Conservation (phyloP, 1,284 basidiomycete species). For the Ganoderma meredithae region DNA sequence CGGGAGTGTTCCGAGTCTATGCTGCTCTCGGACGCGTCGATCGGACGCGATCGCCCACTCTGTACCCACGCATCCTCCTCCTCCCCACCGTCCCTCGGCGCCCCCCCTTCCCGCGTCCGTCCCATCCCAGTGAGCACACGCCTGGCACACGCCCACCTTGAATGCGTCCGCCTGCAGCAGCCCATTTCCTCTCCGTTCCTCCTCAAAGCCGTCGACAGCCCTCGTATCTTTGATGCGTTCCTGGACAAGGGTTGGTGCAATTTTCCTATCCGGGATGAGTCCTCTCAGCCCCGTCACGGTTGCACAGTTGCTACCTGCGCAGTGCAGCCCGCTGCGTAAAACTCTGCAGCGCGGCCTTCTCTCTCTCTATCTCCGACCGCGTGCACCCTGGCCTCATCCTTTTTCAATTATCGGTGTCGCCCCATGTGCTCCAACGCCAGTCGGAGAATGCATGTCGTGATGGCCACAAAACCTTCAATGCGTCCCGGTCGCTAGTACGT, state of each 20-base stretch:
- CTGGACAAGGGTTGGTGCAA: background rate
- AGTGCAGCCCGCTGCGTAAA: background rate
- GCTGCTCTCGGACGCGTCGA: background rate
- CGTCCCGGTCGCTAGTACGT: background rate
- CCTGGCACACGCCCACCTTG: no score
- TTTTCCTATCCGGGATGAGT: background rate
- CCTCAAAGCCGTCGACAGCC: background rate
- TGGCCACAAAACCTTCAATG: background rate
- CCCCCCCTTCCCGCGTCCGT: background rate
- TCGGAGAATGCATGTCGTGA: background rate
- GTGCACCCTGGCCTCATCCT: background rate
- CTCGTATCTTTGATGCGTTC: background rate
- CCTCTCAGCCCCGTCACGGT: background rate
- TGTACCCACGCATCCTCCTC: background rate
- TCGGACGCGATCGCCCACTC: slow-evolving; percentile 6
- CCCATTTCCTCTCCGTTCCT: background rate
- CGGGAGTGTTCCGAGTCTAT: background rate
- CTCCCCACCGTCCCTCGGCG: background rate
- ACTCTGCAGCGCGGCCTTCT: background rate
- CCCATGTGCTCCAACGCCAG: background rate
- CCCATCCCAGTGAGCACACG: background rate
- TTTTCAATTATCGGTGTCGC: background rate
- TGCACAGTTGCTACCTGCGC: background rate
- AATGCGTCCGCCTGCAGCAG: background rate
- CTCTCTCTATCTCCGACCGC: background rate